Conservation (phyloP, 2,329 filamentous ascomycete species). For the Cercospora janseana region DNA sequence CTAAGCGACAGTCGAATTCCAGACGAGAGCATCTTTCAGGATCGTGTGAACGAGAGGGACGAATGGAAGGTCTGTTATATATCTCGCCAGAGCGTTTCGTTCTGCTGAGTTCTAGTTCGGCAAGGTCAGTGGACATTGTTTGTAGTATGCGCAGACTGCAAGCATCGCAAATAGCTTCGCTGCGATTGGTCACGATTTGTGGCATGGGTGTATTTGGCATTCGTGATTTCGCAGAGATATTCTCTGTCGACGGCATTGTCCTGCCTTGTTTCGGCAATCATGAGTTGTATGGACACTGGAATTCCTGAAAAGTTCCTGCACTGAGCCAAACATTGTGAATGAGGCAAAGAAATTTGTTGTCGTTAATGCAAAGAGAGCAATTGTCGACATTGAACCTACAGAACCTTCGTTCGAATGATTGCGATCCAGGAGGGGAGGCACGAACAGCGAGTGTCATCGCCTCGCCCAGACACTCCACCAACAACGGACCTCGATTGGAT, state of each 20-base stretch:
- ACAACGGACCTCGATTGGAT: constrained; percentile 55
- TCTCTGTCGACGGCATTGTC: too few species aligned
- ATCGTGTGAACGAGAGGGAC: not conserved
- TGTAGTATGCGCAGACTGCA: constrained; percentile 1
- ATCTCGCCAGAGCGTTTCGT: not conserved
- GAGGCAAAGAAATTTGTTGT: too few species aligned
- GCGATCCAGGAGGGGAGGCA: not conserved
- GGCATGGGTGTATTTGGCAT: not conserved
- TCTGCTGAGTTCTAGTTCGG: not conserved
- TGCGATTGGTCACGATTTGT: not conserved
- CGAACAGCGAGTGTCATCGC: constrained; percentile 18
- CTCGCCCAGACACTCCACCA: constrained; percentile 66
- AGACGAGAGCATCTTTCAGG: too few species aligned
- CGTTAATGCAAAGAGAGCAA: not conserved
- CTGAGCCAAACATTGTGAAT: too few species aligned
- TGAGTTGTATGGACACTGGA: too few species aligned
- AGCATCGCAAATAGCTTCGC: not conserved
- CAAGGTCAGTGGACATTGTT: not conserved
- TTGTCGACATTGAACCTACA: constrained; percentile 1
- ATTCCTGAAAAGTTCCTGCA: too few species aligned
- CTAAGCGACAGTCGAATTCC: too few species aligned
- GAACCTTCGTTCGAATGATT: not conserved
- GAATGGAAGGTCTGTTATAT: too few species aligned
- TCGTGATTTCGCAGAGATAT: too few species aligned
- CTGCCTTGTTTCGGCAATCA: too few species aligned